Percentiles rank a stretch among this genome's conserved stretches.
Evolutionary conservation across 1,284 basidiomycete species (phyloP).

Genomic region (Phellopilus nigrolimitatus): DNA sequence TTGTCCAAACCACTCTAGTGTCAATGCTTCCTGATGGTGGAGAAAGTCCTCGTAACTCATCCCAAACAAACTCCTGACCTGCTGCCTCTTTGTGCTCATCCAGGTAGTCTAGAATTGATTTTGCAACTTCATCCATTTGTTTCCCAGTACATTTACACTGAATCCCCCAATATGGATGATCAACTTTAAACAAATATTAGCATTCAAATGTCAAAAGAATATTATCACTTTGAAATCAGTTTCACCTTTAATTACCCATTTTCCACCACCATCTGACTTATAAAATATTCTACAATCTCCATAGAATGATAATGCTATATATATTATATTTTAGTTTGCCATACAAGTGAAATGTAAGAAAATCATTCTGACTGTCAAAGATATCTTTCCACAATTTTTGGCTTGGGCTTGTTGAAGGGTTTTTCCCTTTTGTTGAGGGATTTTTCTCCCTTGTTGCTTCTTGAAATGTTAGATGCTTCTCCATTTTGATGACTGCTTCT

Average conservation of each 20-base stretch:
- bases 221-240: background rate
- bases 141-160: background rate
- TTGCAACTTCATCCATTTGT: background rate
- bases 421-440: background rate
- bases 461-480: background rate
- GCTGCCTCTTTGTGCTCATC: background rate
- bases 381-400: background rate
- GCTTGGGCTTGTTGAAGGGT: too few species aligned
- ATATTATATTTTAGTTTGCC: background rate
- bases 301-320: background rate
- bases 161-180: background rate
- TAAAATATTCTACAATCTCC: background rate
- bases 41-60: background rate
- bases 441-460: background rate
- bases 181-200: background rate
- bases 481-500: background rate
- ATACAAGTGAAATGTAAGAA: background rate
- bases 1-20: background rate
- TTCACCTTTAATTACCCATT: background rate
- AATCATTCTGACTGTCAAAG: background rate
- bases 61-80: background rate
- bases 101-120: background rate
- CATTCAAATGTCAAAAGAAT: too few species aligned
- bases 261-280: background rate
- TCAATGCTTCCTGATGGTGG: background rate